Conservation (phyloP, 2,329 filamentous ascomycete genomes). For the Trichothecium roseum region DNA sequence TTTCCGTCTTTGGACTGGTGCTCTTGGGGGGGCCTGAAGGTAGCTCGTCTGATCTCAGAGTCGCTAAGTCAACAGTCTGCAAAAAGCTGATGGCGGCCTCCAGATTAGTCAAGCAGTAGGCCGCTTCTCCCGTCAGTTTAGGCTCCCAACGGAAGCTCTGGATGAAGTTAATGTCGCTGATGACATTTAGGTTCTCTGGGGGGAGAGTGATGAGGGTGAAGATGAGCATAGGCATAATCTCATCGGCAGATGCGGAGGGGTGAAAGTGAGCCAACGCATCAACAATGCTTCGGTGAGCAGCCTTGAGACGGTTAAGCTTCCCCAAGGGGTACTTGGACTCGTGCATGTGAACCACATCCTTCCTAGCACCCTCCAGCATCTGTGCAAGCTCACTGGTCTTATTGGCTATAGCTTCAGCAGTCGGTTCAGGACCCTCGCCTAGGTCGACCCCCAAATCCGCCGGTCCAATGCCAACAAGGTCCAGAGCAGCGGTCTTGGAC, state of each 20-base stretch:
- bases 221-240: constrained; percentile 93
- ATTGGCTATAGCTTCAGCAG: constrained; percentile 46
- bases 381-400: constrained; percentile 59
- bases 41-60: constrained; percentile 68
- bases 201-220: constrained; percentile 89
- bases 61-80: constrained; percentile 89
- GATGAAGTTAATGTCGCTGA: constrained; percentile 92
- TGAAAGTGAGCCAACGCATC: constrained; percentile 65
- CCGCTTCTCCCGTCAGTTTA: constrained; percentile 86
- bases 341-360: constrained; percentile 69
- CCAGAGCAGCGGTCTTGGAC: constrained; percentile 83
- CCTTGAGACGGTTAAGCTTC: constrained; percentile 81
- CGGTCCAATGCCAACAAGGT: constrained; percentile 83
- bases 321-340: constrained; percentile 79
- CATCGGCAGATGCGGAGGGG: constrained; percentile 82
- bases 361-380: constrained; percentile 59
- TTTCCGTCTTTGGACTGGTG: constrained; percentile 38
- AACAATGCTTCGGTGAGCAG: constrained; percentile 87
- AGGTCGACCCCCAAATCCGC: constrained; percentile 75
- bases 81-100: constrained; percentile 92
- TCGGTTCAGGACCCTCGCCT: constrained; percentile 43
- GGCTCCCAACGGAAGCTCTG: constrained; percentile 78
- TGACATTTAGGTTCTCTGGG: constrained; percentile 74
- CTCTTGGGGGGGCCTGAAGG: constrained; percentile 57
- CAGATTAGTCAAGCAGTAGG: constrained; percentile 92